These are phyloP conservation scores for Mycena latifolia DNA, from an alignment of 768 basidiomycete species.

Conservation along the genomic window DNA sequence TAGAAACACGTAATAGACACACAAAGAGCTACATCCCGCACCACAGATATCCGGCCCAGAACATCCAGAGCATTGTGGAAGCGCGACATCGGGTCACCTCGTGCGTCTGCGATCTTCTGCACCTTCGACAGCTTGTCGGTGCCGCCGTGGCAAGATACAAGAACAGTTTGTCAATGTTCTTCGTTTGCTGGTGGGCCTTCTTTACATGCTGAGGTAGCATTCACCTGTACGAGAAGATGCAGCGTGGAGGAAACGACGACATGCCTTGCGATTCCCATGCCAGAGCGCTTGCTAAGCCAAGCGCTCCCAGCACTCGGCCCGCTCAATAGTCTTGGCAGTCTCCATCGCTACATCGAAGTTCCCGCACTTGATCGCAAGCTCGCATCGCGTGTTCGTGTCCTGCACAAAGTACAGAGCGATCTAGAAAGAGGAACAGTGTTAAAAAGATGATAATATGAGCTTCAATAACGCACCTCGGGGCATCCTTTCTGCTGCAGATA, in stretches of 20 bases:
- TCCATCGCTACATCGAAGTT: slow-evolving; percentile 97
- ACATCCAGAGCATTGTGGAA: slow-evolving; percentile 98
- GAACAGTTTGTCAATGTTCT: slow-evolving; percentile 98
- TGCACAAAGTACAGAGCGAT: slow-evolving; percentile 99
- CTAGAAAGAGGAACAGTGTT: slow-evolving; percentile 51
- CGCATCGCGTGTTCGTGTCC: slow-evolving; percentile 97
- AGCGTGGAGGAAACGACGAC: slow-evolving; percentile 22
- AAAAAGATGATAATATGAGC: background rate
- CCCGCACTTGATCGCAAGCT: slow-evolving; percentile 97
- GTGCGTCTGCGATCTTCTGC: slow-evolving; percentile 97
- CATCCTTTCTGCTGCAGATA: slow-evolving; percentile 99
- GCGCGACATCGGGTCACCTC: slow-evolving; percentile 97
- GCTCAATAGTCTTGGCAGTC: slow-evolving; percentile 88
- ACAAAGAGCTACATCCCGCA: slow-evolving; percentile 95
- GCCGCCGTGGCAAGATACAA: slow-evolving; percentile 93
- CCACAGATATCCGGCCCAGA: slow-evolving; percentile 82
- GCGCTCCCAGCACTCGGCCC: slow-evolving; percentile 93
- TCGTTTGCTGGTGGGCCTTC: slow-evolving; percentile 97
- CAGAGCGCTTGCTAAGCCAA: slow-evolving; percentile 96
- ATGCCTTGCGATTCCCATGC: slow-evolving; percentile 96
- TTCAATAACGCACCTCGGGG: slow-evolving; percentile 79
- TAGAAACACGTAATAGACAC: slow-evolving; percentile 47
- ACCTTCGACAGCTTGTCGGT: slow-evolving; percentile 95
- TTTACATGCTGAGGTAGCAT: slow-evolving; percentile 81
- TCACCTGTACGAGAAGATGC: slow-evolving; percentile 11